Conservation (phyloP, 1,284 basidiomycete genomes). For the Pisolithus thermaeus region DNA sequence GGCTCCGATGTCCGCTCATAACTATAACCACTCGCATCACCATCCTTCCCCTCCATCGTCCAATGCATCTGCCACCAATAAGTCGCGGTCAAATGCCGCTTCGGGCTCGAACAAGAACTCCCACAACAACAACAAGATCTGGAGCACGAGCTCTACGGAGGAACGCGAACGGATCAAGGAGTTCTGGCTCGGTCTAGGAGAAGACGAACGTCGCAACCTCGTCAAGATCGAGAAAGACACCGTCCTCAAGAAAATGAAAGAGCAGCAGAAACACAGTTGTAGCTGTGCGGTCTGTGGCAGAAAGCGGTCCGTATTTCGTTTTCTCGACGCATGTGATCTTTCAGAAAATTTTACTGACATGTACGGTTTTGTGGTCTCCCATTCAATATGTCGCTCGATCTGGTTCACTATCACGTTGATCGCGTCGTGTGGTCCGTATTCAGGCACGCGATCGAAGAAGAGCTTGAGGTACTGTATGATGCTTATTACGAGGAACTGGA, state of each 20-base stretch:
- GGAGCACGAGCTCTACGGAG: conserved; percentile 85
- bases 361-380: conserved; percentile 20
- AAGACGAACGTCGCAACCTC: conserved; percentile 84
- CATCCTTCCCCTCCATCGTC: conserved; percentile 69
- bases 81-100: conserved; percentile 40
- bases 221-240: conserved; percentile 98
- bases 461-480: conserved; percentile 98
- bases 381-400: conserved; percentile 14
- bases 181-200: conserved; percentile 90
- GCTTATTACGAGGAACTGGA: conserved; percentile 99
- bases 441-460: conserved; percentile 96
- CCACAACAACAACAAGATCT: conserved; percentile 63
- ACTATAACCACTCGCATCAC: conserved; percentile 53
- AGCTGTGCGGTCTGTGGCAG: conserved; percentile 95
- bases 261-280: conserved; percentile 95
- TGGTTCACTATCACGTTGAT: conserved; percentile 13
- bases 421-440: conserved; percentile 17
- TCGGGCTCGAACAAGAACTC: conserved; percentile 23
- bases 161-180: conserved; percentile 96
- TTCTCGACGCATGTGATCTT: conserved; percentile 18
- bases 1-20: conserved; percentile 52
- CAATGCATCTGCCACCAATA: conserved; percentile 47
- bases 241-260: conserved; percentile 97
- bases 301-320: conserved; percentile 72
- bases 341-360: conserved; percentile 35